Conservation (phyloP, 805 yeast species). For the Wickerhamiella dianesei region DNA sequence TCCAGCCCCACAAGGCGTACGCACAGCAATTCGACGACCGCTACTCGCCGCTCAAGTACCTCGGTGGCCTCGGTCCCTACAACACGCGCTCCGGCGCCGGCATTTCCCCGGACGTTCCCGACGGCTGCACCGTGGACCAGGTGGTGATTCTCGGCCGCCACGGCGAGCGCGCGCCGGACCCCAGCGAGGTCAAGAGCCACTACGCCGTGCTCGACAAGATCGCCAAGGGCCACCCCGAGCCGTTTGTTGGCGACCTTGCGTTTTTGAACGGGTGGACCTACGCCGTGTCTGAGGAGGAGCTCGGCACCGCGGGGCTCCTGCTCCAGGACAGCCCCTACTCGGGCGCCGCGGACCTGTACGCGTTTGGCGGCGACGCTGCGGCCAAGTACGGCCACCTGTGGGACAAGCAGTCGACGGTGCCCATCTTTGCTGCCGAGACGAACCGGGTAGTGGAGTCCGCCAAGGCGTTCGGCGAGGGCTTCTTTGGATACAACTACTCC, state of each 20-base stretch:
- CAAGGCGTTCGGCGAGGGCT: slow-evolving; percentile 42
- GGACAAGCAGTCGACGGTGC: slow-evolving; percentile 25
- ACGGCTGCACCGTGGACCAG: slow-evolving; percentile 33
- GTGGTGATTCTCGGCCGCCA: slow-evolving; percentile 38
- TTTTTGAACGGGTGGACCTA: slow-evolving; percentile 12
- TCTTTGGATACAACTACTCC: slow-evolving; percentile 33
- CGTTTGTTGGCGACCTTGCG: slow-evolving; percentile 7
- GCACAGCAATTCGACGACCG: slow-evolving; percentile 27
- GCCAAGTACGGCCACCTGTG: slow-evolving; percentile 31
- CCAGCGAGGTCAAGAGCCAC: slow-evolving; percentile 3
- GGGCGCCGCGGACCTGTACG: slow-evolving; percentile 33
- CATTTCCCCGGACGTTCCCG: slow-evolving; percentile 34
- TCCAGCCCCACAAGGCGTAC: slow-evolving; percentile 2
- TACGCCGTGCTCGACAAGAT: slow-evolving; percentile 20
- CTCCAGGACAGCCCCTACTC: slow-evolving; percentile 31
- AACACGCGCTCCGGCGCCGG: slow-evolving; percentile 35
- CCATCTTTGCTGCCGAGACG: slow-evolving; percentile 27
- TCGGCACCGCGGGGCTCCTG: slow-evolving; percentile 28
- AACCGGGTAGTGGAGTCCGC: slow-evolving; percentile 35
- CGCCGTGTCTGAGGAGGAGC: slow-evolving; percentile 23
- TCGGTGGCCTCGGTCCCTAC: slow-evolving; percentile 40
- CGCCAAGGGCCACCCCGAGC: not conserved
- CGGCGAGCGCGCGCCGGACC: slow-evolving; percentile 36
- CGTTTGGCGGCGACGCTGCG: slow-evolving; percentile 34
- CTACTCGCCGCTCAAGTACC: slow-evolving; percentile 32